Percentiles rank a stretch among this genome's conserved stretches.
Conservation (phyloP, 495 filamentous ascomycete species). For the Astrothelium subdiscretum region DNA sequence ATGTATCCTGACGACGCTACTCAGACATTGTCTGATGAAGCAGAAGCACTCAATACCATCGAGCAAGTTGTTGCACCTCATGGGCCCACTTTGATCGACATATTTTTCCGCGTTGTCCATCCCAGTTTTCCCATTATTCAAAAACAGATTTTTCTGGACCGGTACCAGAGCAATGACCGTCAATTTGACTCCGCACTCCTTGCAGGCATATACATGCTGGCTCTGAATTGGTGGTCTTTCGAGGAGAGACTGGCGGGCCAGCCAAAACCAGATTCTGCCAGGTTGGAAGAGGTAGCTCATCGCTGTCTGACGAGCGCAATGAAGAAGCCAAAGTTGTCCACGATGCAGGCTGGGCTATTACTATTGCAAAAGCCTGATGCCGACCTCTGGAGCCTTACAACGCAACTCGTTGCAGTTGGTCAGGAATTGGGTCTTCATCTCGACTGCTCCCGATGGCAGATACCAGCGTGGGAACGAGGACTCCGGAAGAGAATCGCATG, state of each 20-base stretch:
- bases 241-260: constrained; percentile 51
- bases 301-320: constrained; percentile 64
- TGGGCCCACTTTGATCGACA: constrained; percentile 66
- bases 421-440: constrained; percentile 81
- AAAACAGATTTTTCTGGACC: constrained; percentile 76
- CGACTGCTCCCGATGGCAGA: constrained; percentile 78
- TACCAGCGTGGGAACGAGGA: constrained; percentile 76
- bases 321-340: constrained; percentile 78
- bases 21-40: constrained; percentile 47
- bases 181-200: constrained; percentile 75
- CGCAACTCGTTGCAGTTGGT: constrained; percentile 67
- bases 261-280: constrained; percentile 59
- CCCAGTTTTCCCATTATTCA: constrained; percentile 84
- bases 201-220: constrained; percentile 80
- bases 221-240: constrained; percentile 80
- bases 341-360: constrained; percentile 81
- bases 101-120: constrained; percentile 82
- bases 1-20: constrained; percentile 58
- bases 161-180: constrained; percentile 62
- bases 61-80: constrained; percentile 74
- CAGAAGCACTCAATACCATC: constrained; percentile 62
- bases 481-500: constrained; percentile 76
- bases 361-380: constrained; percentile 80
- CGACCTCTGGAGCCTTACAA: constrained; percentile 75
- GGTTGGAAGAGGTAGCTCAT: constrained; percentile 67